Percentiles rank a stretch among this genome's conserved stretches.
Evolutionary conservation across 768 basidiomycete species (phyloP).

Genomic region (Galerina sulciceps): DNA sequence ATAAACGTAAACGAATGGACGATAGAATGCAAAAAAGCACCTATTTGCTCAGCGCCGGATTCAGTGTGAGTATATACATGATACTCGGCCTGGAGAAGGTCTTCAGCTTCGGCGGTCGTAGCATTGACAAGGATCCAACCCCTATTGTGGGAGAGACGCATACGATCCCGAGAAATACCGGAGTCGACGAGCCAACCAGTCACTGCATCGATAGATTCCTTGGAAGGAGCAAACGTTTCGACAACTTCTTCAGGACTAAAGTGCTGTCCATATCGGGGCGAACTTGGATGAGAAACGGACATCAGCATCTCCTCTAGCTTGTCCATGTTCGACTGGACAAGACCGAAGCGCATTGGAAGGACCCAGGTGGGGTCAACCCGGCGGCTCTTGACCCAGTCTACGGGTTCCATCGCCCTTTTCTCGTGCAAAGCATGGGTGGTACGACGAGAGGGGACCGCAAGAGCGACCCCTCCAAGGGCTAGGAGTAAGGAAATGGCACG

Average conservation of each 20-base stretch:
- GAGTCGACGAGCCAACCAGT: conserved; percentile 45
- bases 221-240: conserved; percentile 26
- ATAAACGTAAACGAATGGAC: not conserved
- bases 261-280: conserved; percentile 52
- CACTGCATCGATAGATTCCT: conserved; percentile 44
- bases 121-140: conserved; percentile 47
- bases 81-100: conserved; percentile 47
- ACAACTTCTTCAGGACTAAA: conserved; percentile 47
- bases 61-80: conserved; percentile 44
- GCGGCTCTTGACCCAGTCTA: conserved; percentile 27
- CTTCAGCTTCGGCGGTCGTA: conserved; percentile 44
- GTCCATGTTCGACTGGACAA: conserved; percentile 49
- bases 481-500: conserved; percentile 4
- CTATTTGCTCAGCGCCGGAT: conserved; percentile 42
- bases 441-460: conserved; percentile 23
- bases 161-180: conserved; percentile 41
- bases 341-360: conserved; percentile 53
- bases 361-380: conserved; percentile 28
- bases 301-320: conserved; percentile 48
- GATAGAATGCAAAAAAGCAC: conserved; percentile 24
- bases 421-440: conserved; percentile 33
- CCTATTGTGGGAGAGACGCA: conserved; percentile 41
- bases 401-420: conserved; percentile 29
- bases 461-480: conserved; percentile 9
- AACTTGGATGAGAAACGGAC: conserved; percentile 52